Evolutionary conservation across 2,329 filamentous ascomycete genomes (phyloP).

Genomic region (Cordyceps tenuipes): DNA sequence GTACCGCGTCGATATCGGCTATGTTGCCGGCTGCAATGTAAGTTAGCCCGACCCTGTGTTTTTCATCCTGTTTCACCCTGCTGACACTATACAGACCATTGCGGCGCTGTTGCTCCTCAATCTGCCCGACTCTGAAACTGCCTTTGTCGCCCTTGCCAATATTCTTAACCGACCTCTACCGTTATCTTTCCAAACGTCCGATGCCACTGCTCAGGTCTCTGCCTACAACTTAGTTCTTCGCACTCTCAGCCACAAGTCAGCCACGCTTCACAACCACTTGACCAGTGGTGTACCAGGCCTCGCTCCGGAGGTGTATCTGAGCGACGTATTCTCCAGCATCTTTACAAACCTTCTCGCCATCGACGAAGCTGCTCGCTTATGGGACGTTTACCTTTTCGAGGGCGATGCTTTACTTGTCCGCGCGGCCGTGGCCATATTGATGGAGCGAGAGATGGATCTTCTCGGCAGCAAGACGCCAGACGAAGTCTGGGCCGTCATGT

Average conservation of each 20-base stretch:
- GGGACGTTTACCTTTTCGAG: constrained; percentile 79
- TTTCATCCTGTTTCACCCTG: background rate
- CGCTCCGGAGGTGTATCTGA: constrained; percentile 46
- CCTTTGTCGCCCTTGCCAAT: constrained; percentile 68
- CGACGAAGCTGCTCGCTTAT: constrained; percentile 63
- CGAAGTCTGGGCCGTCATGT: constrained; percentile 35
- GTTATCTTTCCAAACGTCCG: constrained; percentile 65
- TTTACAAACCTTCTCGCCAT: constrained; percentile 57
- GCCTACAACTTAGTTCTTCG: constrained; percentile 62
- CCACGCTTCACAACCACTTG: constrained; percentile 56
- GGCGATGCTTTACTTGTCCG: constrained; percentile 65
- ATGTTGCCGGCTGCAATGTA: constrained; percentile 66
- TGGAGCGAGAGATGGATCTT: constrained; percentile 43
- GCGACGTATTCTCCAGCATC: constrained; percentile 52
- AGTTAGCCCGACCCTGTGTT: constrained; percentile 26
- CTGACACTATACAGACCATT: constrained; percentile 45
- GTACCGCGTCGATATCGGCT: constrained; percentile 76
- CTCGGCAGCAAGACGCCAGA: constrained; percentile 36
- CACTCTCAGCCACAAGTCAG: constrained; percentile 56
- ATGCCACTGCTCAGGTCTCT: constrained; percentile 58
- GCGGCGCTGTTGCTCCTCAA: constrained; percentile 68
- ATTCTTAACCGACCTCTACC: constrained; percentile 68
- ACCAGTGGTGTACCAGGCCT: constrained; percentile 38
- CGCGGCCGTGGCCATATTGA: constrained; percentile 60
- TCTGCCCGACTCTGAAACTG: constrained; percentile 51